Conservation (phyloP, 2,329 filamentous ascomycete species). For the Neofusicoccum sp. region DNA sequence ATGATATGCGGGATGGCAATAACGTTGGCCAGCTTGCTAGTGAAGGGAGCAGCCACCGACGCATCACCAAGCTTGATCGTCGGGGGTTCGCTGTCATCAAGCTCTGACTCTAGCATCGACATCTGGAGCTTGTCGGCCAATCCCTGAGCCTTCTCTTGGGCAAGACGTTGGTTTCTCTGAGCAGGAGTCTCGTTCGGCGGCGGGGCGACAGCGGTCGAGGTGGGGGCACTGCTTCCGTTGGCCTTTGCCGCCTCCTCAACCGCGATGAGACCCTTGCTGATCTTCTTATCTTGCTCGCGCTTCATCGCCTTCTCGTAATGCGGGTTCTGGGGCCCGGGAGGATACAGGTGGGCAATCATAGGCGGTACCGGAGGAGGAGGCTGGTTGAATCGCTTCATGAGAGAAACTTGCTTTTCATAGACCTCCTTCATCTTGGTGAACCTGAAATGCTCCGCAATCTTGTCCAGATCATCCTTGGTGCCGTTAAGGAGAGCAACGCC, state of each 20-base stretch:
- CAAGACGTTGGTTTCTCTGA: slow-evolving; percentile 54
- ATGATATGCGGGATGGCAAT: slow-evolving; percentile 98
- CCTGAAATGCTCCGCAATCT: slow-evolving; percentile 88
- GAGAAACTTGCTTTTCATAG: slow-evolving; percentile 88
- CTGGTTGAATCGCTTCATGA: slow-evolving; percentile 96
- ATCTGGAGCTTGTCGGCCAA: slow-evolving; percentile 84
- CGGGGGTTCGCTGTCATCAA: slow-evolving; percentile 87
- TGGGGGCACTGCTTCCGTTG: slow-evolving; percentile 9
- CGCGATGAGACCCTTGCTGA: slow-evolving; percentile 55
- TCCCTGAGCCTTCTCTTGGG: slow-evolving; percentile 62
- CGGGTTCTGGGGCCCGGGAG: slow-evolving; percentile 86
- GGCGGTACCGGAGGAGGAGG: slow-evolving; percentile 87
- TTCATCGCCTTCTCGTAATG: slow-evolving; percentile 90
- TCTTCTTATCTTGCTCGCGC: slow-evolving; percentile 78
- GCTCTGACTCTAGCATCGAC: slow-evolving; percentile 84
- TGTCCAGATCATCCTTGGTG: slow-evolving; percentile 83
- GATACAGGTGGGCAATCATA: slow-evolving; percentile 90
- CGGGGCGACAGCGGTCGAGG: slow-evolving; percentile 61
- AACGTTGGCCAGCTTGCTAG: slow-evolving; percentile 94
- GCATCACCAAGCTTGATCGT: slow-evolving; percentile 96
- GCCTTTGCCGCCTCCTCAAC: slow-evolving; percentile 32
- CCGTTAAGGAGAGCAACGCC: slow-evolving; percentile 95
- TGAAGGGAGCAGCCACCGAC: slow-evolving; percentile 95
- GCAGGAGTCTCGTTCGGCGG: slow-evolving; percentile 53
- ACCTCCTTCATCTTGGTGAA: slow-evolving; percentile 98